Conservation (phyloP, 2,329 filamentous ascomycete genomes). For the Capronia americana region DNA sequence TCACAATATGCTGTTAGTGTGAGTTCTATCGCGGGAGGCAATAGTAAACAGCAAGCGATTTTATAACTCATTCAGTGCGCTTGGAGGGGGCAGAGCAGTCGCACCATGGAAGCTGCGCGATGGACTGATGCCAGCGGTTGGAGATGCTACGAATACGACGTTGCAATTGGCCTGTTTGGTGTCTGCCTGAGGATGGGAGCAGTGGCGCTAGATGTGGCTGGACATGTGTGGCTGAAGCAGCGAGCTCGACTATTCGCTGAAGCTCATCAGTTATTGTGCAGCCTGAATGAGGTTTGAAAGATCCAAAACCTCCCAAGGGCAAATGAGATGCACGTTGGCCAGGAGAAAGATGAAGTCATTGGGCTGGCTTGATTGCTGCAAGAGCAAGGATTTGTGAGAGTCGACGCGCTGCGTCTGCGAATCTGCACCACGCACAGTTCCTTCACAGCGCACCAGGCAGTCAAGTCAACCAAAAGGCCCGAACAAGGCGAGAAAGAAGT, state of each 20-base stretch:
- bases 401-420: not conserved
- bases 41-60: not conserved
- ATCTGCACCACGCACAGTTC: too few species aligned
- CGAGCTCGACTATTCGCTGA: not conserved
- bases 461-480: too few species aligned
- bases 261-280: slow-evolving; percentile 2
- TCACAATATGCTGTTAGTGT: not conserved
- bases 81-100: not conserved
- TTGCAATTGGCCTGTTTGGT: slow-evolving; percentile 30
- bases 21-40: not conserved
- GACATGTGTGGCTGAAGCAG: slow-evolving; percentile 2
- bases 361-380: not conserved
- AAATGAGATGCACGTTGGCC: not conserved
- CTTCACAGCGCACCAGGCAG: too few species aligned
- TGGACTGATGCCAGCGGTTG: not conserved
- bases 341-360: not conserved
- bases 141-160: slow-evolving; percentile 19
- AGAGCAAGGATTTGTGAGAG: not conserved
- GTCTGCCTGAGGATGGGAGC: slow-evolving; percentile 21
- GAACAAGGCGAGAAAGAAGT: too few species aligned
- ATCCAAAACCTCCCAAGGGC: not conserved
- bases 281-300: not conserved
- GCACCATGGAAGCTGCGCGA: slow-evolving; percentile 4
- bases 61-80: not conserved
- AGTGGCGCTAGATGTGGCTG: not conserved